Evolutionary conservation across 306 rosid species (phyloP), one percentile per base, ranked within the genome.

Genomic region (Heteromeles arbutifolia): DNA sequence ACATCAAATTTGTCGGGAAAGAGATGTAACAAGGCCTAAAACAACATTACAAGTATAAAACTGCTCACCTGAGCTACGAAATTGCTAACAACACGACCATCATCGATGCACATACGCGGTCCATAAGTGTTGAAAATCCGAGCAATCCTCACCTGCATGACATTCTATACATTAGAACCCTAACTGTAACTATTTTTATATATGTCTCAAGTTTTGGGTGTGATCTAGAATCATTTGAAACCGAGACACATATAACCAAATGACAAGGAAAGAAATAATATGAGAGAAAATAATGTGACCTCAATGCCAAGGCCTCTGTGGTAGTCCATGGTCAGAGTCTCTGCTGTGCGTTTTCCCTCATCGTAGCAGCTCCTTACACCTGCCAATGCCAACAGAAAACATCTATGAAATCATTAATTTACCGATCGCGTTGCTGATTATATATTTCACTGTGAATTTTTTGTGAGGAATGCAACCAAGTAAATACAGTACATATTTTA

Each of bases 361-460:
- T 93, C 98, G 34, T 93, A 93, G 82, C 98, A 93, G 70, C 96
- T 94, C 77, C 98, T 86, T 0, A 94, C 97, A 76, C 98, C 98
- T 93, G 86, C 61, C 62, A 74, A 61, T 11, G 8, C 3, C n/a
- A 61, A 67, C 11, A n/a, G 17, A 53, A 41, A 8, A 9, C 44
- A 2, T 41, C 44, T 41, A 8, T 41, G 12, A 41, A 41, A 37
- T 37, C 41, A 37, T 37, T 41, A 8, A 41, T 41, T 41, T 41
- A 41, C 11, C 1, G 0, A 53, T 53, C 4, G 11, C 0, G 18
- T 53, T 53, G 58, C 22, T 53, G 58, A 53, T 19, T 7, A 53
- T 19, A 53, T 7, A 3, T 18, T 19, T 53, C 58, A 17, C 24
- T 0, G 8, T 53, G 44, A 41, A 41, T 17, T 53, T n/a, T 17